phyloP scores from a whole-genome alignment of 2,329 filamentous ascomycete genomes.

The Aspergillus calidoustus region DNA sequence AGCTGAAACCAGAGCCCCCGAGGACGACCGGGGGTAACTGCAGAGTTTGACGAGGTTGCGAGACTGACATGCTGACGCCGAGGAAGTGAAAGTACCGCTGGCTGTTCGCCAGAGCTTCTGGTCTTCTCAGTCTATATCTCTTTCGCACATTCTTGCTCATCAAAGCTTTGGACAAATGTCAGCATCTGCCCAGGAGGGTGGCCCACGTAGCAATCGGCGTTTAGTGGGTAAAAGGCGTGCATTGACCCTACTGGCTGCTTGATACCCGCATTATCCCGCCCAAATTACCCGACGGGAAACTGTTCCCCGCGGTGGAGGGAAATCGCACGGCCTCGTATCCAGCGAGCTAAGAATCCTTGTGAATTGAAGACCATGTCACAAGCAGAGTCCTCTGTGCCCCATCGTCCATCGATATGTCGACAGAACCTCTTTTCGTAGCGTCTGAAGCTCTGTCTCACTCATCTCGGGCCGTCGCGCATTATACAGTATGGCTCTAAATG shows the following conservation, averaged over 20 bases:
- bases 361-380: not conserved
- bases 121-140: not conserved
- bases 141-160: not conserved
- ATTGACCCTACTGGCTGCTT: not conserved
- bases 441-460: constrained; percentile 48
- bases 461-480: constrained; percentile 48
- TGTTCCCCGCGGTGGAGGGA: not conserved
- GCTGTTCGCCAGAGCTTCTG: not conserved
- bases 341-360: too few species aligned
- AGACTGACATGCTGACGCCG: not conserved
- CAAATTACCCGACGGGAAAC: not conserved
- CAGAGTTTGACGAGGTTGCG: not conserved
- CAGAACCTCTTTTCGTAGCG: constrained; percentile 53
- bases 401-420: constrained; percentile 59
- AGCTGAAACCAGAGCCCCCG: not conserved
- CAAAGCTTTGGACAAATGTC: too few species aligned
- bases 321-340: not conserved
- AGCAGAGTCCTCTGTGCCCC: not conserved
- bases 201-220: not conserved
- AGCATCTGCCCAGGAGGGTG: not conserved
- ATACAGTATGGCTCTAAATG: constrained; percentile 55
- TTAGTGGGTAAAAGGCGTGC: not conserved
- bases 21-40: not conserved
- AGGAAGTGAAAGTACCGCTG: not conserved
- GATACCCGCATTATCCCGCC: not conserved